These are phyloP conservation scores for Aspergillus aculeatus DNA, from an alignment of 2,329 filamentous ascomycete genomes.

Conservation along the genomic window DNA sequence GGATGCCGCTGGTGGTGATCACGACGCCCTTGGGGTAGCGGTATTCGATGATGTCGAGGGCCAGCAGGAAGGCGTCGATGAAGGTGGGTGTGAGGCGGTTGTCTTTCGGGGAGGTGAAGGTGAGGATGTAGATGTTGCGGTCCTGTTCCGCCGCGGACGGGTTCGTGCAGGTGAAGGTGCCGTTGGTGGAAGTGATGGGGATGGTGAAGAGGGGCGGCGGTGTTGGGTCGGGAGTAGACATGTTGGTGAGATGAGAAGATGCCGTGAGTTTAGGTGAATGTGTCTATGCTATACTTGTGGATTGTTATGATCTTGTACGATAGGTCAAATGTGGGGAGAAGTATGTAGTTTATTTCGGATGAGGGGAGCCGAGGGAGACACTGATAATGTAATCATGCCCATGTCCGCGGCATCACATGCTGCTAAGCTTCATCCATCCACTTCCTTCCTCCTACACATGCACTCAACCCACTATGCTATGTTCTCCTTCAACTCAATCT, in stretches of 20 bases:
- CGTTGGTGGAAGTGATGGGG: constrained; percentile 55
- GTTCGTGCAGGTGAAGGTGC: constrained; percentile 62
- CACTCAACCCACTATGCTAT: neutral
- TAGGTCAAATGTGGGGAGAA: too few relatives aligned
- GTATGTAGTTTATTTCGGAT: too few relatives aligned
- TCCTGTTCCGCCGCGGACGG: constrained; percentile 48
- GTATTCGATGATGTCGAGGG: constrained; percentile 73
- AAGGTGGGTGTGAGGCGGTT: constrained; percentile 72
- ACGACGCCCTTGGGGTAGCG: constrained; percentile 69
- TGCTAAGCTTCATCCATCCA: neutral
- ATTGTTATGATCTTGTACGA: too few relatives aligned
- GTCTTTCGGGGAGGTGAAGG: constrained; percentile 69
- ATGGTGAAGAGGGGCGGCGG: constrained; percentile 56
- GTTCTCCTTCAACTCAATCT: neutral
- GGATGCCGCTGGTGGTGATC: constrained; percentile 70
- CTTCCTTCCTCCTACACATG: neutral
- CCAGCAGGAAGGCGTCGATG: constrained; percentile 64
- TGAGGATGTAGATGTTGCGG: constrained; percentile 66
- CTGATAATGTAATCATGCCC: too few relatives aligned
- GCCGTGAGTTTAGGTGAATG: too few relatives aligned
- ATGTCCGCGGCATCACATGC: neutral
- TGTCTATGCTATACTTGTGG: too few relatives aligned
- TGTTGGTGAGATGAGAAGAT: too few relatives aligned
- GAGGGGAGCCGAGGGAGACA: too few relatives aligned
- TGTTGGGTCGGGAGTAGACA: neutral